Conservation (phyloP, 352 stramenopile species). For the Phytophthora idaei region DNA sequence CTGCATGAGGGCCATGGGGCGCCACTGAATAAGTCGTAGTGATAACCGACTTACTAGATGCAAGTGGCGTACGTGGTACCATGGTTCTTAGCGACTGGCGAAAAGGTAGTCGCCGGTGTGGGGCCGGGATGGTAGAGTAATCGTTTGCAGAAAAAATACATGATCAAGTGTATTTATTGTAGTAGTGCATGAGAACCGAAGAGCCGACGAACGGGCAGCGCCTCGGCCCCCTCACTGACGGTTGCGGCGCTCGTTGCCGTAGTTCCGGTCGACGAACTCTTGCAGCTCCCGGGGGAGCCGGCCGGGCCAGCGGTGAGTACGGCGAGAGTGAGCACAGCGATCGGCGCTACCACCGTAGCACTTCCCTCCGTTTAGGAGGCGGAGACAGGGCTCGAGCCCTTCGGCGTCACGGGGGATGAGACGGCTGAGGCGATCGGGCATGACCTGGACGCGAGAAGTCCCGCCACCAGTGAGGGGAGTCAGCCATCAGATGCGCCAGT, state of each 20-base stretch:
- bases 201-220: constrained; percentile 7
- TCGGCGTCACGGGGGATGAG: neutral
- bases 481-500: neutral
- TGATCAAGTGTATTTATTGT: neutral
- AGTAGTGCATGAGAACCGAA: constrained; percentile 16
- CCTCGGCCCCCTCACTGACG: constrained; percentile 7
- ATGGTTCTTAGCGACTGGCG: no score
- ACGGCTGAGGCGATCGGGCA: neutral
- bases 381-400: constrained; percentile 8
- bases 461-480: neutral
- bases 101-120: no score
- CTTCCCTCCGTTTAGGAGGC: constrained; percentile 4
- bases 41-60: no score
- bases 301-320: neutral
- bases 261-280: constrained; percentile 10
- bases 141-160: constrained; percentile 12
- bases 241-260: constrained; percentile 1
- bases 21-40: no score
- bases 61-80: no score
- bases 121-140: neutral
- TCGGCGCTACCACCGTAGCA: constrained; percentile 10
- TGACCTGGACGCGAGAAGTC: neutral
- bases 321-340: neutral
- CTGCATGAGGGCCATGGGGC: no score
- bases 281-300: constrained; percentile 1